phyloP scores from a whole-genome alignment of 148 eudicot genomes.

The Rhododendron williamsianum region DNA sequence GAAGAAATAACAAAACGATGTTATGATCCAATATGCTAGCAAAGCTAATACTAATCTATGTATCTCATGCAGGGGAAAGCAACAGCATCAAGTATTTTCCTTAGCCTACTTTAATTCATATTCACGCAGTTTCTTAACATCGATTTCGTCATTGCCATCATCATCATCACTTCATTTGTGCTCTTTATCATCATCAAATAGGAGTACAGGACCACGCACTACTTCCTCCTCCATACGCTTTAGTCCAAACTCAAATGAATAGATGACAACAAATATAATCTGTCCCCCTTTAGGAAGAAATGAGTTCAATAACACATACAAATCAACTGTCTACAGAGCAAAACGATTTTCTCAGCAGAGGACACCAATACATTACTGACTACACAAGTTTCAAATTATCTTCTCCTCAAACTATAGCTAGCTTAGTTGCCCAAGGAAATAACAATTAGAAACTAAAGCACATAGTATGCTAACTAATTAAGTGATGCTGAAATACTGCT shows the following conservation, averaged over 20 bases:
- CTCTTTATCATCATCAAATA: neutral
- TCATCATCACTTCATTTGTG: constrained; percentile 36
- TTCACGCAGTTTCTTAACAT: constrained; percentile 66
- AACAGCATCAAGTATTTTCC: constrained; percentile 29
- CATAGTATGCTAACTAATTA: neutral
- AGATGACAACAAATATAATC: no score
- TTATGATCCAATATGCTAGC: no score
- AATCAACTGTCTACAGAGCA: constrained; percentile 64
- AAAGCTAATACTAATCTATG: no score
- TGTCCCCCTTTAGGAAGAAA: no score
- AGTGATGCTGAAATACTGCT: neutral
- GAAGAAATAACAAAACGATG: no score
- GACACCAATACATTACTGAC: neutral
- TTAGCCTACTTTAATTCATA: constrained; percentile 85
- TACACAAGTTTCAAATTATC: constrained; percentile 1
- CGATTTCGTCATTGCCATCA: constrained; percentile 17
- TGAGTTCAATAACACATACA: constrained; percentile 29
- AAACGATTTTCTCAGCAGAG: neutral
- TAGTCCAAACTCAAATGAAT: no score
- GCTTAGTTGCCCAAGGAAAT: no score
- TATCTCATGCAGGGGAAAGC: no score
- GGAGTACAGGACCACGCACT: no score
- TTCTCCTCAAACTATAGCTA: neutral
- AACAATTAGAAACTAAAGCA: neutral
- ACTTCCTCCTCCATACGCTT: no score